phyloP scores from a whole-genome alignment of 2,329 filamentous ascomycete genomes.

The Huntiella abstrusa region DNA sequence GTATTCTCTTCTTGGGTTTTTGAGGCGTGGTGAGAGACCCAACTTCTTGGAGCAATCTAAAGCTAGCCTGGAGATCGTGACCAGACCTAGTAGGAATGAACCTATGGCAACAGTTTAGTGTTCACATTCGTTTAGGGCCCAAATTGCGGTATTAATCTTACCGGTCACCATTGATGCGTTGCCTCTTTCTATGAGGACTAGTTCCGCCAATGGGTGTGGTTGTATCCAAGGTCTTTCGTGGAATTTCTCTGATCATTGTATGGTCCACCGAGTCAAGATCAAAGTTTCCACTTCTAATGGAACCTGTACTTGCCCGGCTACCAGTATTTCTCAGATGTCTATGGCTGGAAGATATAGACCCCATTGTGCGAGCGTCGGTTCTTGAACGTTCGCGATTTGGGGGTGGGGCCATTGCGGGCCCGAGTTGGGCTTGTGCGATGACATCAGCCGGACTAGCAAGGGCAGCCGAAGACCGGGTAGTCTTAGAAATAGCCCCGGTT shows the following conservation, averaged over 20 bases:
- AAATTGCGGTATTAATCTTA: slow-evolving; percentile 18
- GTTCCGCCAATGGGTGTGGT: slow-evolving; percentile 33
- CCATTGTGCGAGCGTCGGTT: slow-evolving; percentile 5
- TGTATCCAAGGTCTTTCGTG: slow-evolving; percentile 21
- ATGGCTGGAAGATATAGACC: not conserved
- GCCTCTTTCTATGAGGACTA: slow-evolving; percentile 39
- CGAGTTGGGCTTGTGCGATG: not conserved
- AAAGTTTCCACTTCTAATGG: slow-evolving; percentile 20
- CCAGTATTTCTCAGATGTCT: slow-evolving; percentile 9
- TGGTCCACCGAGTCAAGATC: slow-evolving; percentile 32
- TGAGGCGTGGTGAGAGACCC: slow-evolving; percentile 84
- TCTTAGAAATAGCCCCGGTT: too few species aligned
- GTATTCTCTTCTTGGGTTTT: slow-evolving; percentile 63
- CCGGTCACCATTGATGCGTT: slow-evolving; percentile 43
- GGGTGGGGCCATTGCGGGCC: slow-evolving; percentile 1
- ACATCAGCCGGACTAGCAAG: too few species aligned
- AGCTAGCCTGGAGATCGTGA: slow-evolving; percentile 83
- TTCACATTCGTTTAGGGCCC: not conserved
- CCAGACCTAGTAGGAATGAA: slow-evolving; percentile 92
- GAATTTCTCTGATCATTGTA: slow-evolving; percentile 32
- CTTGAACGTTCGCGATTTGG: slow-evolving; percentile 8
- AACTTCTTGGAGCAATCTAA: slow-evolving; percentile 79
- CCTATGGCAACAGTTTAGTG: slow-evolving; percentile 27
- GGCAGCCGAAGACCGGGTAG: too few species aligned
- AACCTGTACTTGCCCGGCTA: slow-evolving; percentile 6